phyloP scores from a whole-genome alignment of 1,139 yeast species.

The Ogataea hybrid region DNA sequence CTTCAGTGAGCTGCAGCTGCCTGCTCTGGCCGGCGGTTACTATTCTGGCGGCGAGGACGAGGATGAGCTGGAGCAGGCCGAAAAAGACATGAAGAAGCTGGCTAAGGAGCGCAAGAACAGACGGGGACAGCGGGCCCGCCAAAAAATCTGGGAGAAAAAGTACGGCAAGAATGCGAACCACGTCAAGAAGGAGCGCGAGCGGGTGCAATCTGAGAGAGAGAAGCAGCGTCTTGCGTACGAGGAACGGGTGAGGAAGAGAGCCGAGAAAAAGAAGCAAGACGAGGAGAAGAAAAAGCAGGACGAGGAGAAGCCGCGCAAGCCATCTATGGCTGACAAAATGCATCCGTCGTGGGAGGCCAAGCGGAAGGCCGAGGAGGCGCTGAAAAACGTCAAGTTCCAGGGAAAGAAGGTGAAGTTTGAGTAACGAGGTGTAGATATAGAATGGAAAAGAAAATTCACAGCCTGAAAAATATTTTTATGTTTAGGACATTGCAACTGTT shows the following conservation, averaged over 20 bases:
- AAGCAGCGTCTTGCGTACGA: conserved; percentile 64
- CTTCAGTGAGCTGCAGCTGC: conserved; percentile 49
- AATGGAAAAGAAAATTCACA: background rate
- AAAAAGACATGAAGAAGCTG: conserved; percentile 56
- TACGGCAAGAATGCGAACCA: conserved; percentile 87
- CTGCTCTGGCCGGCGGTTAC: conserved; percentile 75
- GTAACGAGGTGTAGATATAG: conserved; percentile 10
- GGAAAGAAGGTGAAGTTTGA: conserved; percentile 86
- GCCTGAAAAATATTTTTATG: conserved; percentile 6
- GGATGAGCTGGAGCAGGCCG: conserved; percentile 37
- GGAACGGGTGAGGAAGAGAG: conserved; percentile 68
- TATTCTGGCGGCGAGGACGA: conserved; percentile 74
- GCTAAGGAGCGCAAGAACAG: conserved; percentile 70
- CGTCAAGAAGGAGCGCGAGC: conserved; percentile 58
- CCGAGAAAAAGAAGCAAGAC: conserved; percentile 44
- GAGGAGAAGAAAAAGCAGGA: conserved; percentile 36
- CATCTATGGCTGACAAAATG: conserved; percentile 33
- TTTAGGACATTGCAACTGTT: conserved; percentile 2
- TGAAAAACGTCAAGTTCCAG: conserved; percentile 61
- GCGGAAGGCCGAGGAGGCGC: conserved; percentile 63
- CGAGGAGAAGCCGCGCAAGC: conserved; percentile 47
- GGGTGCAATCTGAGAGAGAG: conserved; percentile 53
- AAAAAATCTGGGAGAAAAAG: conserved; percentile 92
- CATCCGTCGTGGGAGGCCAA: conserved; percentile 99
- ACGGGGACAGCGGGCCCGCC: conserved; percentile 96